Evolutionary conservation across 2,329 filamentous ascomycete species (phyloP).

Genomic region (Aspergillus costaricaensis): DNA sequence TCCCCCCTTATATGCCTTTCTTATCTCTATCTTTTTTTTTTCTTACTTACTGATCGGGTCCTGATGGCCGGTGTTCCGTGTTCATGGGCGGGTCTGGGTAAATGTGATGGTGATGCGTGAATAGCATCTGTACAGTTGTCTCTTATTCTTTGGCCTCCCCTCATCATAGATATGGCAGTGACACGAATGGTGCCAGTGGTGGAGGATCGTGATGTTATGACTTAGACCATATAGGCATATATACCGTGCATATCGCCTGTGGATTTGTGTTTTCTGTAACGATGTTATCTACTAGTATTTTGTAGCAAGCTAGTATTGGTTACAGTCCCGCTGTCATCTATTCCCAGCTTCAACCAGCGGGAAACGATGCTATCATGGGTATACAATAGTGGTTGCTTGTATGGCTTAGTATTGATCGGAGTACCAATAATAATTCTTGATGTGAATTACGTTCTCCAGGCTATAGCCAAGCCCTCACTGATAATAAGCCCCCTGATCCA

Average conservation of each 20-base stretch:
- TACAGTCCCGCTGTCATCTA: too few species aligned
- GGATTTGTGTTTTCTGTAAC: not conserved
- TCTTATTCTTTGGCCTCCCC: constrained; percentile 9
- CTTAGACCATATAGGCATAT: constrained; percentile 20
- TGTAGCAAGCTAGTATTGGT: too few species aligned
- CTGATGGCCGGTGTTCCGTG: not conserved
- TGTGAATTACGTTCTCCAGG: too few species aligned
- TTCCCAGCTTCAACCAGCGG: too few species aligned
- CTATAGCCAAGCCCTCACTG: too few species aligned
- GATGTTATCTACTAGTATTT: too few species aligned
- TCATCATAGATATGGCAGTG: not conserved
- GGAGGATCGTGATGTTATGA: constrained; percentile 18
- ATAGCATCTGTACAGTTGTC: constrained; percentile 21
- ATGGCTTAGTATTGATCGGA: too few species aligned
- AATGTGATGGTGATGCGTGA: not conserved
- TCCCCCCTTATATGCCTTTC: not conserved
- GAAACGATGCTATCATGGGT: too few species aligned
- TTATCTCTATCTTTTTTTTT: constrained; percentile 6
- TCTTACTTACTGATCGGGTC: constrained; percentile 10
- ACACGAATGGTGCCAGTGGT: not conserved
- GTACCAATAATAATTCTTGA: too few species aligned
- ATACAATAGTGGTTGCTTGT: too few species aligned
- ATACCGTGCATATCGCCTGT: constrained; percentile 3
- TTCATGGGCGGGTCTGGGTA: not conserved
- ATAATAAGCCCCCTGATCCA: too few species aligned